Evolutionary conservation across 345 rosid species (phyloP), one percentile per base, ranked within the genome.

Genomic region (Populus deltoides): DNA sequence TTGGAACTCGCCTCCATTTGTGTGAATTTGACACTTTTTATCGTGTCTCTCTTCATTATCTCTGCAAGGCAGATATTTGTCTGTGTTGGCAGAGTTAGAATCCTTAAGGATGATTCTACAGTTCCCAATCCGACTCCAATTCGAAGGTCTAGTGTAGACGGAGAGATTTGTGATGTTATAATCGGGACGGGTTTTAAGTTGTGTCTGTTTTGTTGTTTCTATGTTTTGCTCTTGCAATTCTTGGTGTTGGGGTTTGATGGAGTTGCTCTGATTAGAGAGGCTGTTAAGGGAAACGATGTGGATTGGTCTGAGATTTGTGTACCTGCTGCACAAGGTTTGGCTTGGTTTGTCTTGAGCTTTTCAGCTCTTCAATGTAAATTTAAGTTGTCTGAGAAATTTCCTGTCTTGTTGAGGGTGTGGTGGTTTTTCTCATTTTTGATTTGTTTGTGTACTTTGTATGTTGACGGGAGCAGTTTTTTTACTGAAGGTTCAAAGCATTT

Each of bases 331-430:
- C 96, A 88, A 75, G 84, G 88, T 81, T 85, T 97, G 84, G 91
- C 98, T 77, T 97, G 99, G 98, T 79, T 88, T 82, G 85, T 91
- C 9, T 76, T 97, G 85, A 91, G 93, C 83, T 89, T 89, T 84
- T 88, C 85, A 24, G 82, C 88, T 86, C 89, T 97, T 83, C 93
- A 90, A 80, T 91, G 92, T 85, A 94, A 90, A 80, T 91, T 90
- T 78, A 94, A 94, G 80, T 79, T 81, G 25, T 87, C 85, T 16
- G 93, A 91, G 89, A 92, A 87, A 81, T 89, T 94, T 85, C 95
- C 97, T 3, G 66, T 88, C 51, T 83, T 92, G 86, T 71, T 91
- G 81, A 91, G 99, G 86, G 53, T 90, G 57, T 97, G 98, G 99
- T 97, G 99, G 97, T 70, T 88, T 69, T 53, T 87, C 82, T 84